A percentile compares a stretch with the other conserved stretches of the same genome.
phyloP scores from a whole-genome alignment of 805 yeast species.

The Yarrowia sp. region DNA sequence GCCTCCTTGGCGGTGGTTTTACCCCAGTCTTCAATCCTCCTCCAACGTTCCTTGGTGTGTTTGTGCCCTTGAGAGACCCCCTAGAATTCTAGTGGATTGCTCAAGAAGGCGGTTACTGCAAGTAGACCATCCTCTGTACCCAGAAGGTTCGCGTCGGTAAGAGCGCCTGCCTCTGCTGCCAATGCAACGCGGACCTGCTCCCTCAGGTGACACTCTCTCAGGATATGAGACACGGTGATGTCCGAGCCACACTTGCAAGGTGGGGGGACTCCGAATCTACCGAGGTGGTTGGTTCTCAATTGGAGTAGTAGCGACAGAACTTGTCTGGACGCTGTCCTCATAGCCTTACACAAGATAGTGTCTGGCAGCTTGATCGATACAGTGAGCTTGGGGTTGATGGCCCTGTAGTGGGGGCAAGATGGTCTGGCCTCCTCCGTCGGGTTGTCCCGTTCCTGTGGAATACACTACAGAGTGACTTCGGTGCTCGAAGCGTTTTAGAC shows the following conservation, averaged over 20 bases:
- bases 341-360: neutral
- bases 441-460: neutral
- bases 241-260: neutral
- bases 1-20: too few species aligned
- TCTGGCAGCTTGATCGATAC: neutral
- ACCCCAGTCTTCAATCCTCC: neutral
- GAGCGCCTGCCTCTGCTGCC: neutral
- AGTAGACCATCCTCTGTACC: neutral
- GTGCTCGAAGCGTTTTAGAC: too few species aligned
- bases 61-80: neutral
- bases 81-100: neutral
- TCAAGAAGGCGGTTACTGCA: too few species aligned
- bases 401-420: neutral
- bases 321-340: neutral
- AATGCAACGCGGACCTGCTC: neutral
- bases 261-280: neutral
- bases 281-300: neutral
- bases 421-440: neutral
- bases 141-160: neutral
- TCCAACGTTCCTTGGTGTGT: neutral
- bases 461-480: too few species aligned
- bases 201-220: neutral
- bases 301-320: neutral
- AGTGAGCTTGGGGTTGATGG: neutral
- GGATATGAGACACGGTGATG: neutral